phyloP scores from a whole-genome alignment of 2,329 filamentous ascomycete genomes.

The Blastomyces emzantsi region DNA sequence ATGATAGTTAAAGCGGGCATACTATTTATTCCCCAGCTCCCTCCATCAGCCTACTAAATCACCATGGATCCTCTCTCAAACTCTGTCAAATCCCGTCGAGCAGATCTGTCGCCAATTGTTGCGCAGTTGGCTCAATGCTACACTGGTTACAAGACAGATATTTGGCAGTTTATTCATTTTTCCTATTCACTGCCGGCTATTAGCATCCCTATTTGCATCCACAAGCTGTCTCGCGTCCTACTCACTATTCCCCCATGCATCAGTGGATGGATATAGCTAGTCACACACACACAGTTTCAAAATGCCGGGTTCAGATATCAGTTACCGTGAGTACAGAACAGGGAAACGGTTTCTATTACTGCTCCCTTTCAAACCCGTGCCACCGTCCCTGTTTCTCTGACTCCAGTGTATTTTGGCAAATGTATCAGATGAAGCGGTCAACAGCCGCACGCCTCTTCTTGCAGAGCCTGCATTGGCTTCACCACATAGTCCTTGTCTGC shows the following conservation, averaged over 20 bases:
- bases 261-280: neutral
- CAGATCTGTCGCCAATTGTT: neutral
- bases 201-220: neutral
- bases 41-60: no score
- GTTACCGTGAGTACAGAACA: neutral
- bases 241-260: neutral
- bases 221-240: neutral
- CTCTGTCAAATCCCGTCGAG: neutral
- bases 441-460: slow-evolving; percentile 3
- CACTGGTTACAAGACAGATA: neutral
- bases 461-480: neutral
- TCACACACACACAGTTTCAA: neutral
- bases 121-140: neutral
- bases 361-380: no score
- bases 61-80: no score
- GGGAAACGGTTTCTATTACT: neutral
- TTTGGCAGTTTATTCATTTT: neutral
- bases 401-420: neutral
- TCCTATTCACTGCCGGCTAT: neutral
- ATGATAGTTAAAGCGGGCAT: no score
- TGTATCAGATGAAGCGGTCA: neutral
- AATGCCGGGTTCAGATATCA: neutral
- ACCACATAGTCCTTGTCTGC: neutral
- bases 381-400: neutral
- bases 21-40: no score